phyloP scores from a whole-genome alignment of 2,329 filamentous ascomycete genomes.

The Fusarium agapanthi region DNA sequence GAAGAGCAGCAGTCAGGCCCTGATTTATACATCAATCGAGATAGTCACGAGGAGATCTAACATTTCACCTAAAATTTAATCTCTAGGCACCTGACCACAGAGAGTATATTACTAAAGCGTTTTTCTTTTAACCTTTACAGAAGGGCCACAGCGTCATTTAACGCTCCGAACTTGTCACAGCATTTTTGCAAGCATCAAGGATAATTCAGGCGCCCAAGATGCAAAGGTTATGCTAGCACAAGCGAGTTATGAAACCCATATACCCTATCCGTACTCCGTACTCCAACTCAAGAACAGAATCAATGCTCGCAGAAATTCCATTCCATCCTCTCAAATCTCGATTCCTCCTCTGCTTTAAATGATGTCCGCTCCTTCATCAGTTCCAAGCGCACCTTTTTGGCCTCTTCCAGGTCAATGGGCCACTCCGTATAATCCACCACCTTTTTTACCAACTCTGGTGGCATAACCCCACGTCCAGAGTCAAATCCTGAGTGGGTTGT shows the following conservation, averaged over 20 bases:
- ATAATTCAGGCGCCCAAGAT: background rate
- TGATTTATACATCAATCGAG: background rate
- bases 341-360: background rate
- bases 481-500: fast-evolving
- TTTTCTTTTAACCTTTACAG: background rate
- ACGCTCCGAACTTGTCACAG: background rate
- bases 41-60: background rate
- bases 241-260: background rate
- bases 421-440: background rate
- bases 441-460: background rate
- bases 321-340: background rate
- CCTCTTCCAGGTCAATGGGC: background rate
- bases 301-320: background rate
- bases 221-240: background rate
- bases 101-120: background rate
- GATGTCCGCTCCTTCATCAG: background rate
- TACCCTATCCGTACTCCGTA: too few species aligned
- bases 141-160: background rate
- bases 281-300: background rate
- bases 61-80: background rate
- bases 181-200: fast-evolving
- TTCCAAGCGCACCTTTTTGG: background rate
- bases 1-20: background rate
- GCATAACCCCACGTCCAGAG: fast-evolving
- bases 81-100: too few species aligned